Conservation (phyloP, 164 flowering plant species). For the Annona squamosa region DNA sequence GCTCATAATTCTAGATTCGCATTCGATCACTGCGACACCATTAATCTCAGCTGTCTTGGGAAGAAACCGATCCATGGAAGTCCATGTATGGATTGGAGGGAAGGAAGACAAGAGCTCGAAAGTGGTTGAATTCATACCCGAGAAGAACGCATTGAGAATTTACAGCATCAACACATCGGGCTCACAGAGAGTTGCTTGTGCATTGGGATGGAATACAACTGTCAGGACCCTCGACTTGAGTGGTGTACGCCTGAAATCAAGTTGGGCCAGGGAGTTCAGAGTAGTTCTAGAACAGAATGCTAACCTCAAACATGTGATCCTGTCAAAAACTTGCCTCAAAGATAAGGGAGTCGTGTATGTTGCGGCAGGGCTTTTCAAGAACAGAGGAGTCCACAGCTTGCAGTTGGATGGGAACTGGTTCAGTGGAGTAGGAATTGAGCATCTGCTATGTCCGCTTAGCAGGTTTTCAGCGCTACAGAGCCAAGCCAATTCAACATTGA, state of each 20-base stretch:
- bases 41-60: constrained; percentile 82
- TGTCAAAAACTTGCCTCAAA: constrained; percentile 69
- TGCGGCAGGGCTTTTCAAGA: constrained; percentile 88
- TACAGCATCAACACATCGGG: constrained; percentile 57
- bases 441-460: constrained; percentile 82
- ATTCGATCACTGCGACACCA: constrained; percentile 55
- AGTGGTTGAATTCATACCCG: constrained; percentile 81
- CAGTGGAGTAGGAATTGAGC: constrained; percentile 70
- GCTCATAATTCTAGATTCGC: constrained; percentile 68
- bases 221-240: constrained; percentile 76
- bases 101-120: constrained; percentile 47
- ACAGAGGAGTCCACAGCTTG: constrained; percentile 49
- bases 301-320: constrained; percentile 54
- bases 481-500: constrained; percentile 77
- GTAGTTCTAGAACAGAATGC: constrained; percentile 75
- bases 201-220: constrained; percentile 71
- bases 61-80: constrained; percentile 70
- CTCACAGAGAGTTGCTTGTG: constrained; percentile 64
- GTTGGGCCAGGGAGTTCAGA: constrained; percentile 86
- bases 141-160: constrained; percentile 51
- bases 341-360: constrained; percentile 80
- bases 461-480: constrained; percentile 66
- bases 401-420: constrained; percentile 72
- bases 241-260: constrained; percentile 64
- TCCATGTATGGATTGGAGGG: constrained; percentile 76